phyloP scores from a whole-genome alignment of 2,329 filamentous ascomycete species.

The Pseudogymnoascus sp. region DNA sequence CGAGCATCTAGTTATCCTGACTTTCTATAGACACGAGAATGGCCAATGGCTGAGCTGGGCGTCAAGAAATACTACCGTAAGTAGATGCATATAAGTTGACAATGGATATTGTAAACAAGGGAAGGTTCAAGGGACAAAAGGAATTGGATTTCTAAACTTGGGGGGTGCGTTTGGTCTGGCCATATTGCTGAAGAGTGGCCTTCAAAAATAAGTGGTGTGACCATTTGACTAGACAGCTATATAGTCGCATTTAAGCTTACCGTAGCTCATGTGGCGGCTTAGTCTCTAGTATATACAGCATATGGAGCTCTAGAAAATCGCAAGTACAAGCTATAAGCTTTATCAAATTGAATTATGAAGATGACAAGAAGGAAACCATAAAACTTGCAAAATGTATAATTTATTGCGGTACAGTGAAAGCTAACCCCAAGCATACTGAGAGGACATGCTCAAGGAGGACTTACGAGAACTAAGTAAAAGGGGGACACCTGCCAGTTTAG shows the following conservation, averaged over 20 bases:
- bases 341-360: neutral
- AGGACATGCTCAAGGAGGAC: no score
- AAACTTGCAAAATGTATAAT: neutral
- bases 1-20: neutral
- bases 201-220: neutral
- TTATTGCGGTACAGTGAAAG: neutral
- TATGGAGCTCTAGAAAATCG: neutral
- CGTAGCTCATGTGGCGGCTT: neutral
- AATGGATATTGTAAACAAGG: neutral
- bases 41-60: neutral
- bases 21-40: neutral
- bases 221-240: no score
- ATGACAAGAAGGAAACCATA: neutral
- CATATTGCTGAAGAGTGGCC: neutral
- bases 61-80: neutral
- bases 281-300: neutral
- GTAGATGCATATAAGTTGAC: neutral
- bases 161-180: neutral
- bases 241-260: neutral
- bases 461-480: neutral
- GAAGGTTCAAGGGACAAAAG: neutral
- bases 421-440: neutral
- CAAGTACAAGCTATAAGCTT: neutral
- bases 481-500: neutral
- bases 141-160: neutral